These are phyloP conservation scores for Anisodus tanguticus DNA, from an alignment of 257 asterid species.

Conservation along the genomic window DNA sequence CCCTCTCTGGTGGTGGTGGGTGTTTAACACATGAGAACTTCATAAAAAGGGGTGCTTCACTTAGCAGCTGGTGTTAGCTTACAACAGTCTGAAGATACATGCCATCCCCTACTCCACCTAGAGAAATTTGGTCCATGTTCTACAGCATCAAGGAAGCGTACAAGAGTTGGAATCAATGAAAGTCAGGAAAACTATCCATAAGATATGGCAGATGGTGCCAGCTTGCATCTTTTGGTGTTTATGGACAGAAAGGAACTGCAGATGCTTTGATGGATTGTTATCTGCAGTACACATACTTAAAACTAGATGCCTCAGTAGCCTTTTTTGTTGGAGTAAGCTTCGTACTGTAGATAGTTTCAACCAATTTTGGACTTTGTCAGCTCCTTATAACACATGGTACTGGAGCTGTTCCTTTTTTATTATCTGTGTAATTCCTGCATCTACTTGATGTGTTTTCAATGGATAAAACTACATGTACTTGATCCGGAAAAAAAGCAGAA, in stretches of 20 bases:
- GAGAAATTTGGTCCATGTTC: background rate
- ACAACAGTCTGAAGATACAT: background rate
- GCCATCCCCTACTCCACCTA: background rate
- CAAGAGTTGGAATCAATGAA: background rate
- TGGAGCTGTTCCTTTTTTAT: background rate
- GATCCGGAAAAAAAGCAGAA: background rate
- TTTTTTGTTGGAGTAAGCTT: constrained; percentile 1
- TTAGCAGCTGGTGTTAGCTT: background rate
- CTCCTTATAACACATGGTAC: background rate
- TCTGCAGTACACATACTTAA: background rate
- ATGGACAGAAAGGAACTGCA: background rate
- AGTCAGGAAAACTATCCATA: background rate
- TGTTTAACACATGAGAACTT: background rate
- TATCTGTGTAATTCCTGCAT: background rate
- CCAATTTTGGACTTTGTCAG: background rate
- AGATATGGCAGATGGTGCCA: constrained; percentile 14
- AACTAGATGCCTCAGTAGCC: background rate
- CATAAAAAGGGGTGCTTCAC: background rate
- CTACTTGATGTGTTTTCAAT: background rate
- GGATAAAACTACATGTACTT: background rate
- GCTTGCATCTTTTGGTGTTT: background rate
- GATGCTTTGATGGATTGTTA: constrained; percentile 1
- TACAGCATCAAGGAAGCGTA: background rate
- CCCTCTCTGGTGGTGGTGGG: background rate
- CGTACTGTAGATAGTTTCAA: background rate